Percentiles rank a stretch among this genome's conserved stretches.
These are phyloP conservation scores for Naganishia sp. DNA, from an alignment of 1,284 basidiomycete species.

Conservation along the genomic window DNA sequence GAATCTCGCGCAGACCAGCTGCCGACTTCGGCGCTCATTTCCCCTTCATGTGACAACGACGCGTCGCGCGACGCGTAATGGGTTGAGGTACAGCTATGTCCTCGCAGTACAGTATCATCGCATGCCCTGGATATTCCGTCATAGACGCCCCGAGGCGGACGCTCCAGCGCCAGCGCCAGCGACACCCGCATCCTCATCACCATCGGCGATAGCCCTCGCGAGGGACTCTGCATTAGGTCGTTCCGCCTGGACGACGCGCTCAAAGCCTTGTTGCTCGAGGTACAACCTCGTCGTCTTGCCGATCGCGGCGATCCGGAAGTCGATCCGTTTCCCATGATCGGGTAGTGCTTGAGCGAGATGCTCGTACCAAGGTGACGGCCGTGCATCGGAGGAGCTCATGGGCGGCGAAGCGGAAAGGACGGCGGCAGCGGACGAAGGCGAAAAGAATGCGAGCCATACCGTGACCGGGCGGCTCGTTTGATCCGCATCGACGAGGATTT, in stretches of 20 bases:
- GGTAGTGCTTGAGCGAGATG: neutral
- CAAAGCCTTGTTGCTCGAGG: constrained; percentile 34
- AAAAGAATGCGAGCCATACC: constrained; percentile 49
- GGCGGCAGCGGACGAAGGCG: constrained; percentile 44
- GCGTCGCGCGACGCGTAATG: neutral
- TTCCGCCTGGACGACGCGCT: constrained; percentile 44
- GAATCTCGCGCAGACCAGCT: neutral
- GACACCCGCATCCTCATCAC: neutral
- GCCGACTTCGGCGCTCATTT: neutral
- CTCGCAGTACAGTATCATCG: neutral
- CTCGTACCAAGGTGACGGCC: neutral
- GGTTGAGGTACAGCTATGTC: neutral
- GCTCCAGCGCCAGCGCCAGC: neutral
- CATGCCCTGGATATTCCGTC: neutral
- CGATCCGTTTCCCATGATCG: neutral
- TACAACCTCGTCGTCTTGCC: constrained; percentile 47
- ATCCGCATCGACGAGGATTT: neutral
- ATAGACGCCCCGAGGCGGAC: neutral
- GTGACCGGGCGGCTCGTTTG: neutral
- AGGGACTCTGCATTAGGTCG: constrained; percentile 45
- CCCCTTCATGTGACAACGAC: constrained; percentile 7
- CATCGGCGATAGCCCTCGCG: constrained; percentile 34
- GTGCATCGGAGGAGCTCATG: neutral
- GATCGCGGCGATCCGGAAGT: constrained; percentile 41
- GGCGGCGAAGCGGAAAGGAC: constrained; percentile 34